Evolutionary conservation across 768 basidiomycete genomes (phyloP).

Genomic region (Leccinellum albellum): DNA sequence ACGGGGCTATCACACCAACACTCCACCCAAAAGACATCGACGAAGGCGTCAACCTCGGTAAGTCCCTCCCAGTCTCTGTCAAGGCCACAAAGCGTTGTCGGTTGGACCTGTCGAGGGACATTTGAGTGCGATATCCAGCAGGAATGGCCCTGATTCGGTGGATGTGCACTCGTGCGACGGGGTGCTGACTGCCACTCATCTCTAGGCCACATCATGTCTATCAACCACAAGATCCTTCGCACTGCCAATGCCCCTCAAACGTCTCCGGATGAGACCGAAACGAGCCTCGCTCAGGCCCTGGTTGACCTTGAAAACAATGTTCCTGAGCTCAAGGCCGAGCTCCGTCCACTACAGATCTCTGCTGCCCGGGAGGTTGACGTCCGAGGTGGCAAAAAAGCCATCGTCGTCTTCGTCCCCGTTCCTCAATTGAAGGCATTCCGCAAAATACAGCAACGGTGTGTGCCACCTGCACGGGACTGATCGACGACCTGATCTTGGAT

Average conservation of each 20-base stretch:
- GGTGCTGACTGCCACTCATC: conserved; percentile 40
- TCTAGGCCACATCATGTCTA: conserved; percentile 52
- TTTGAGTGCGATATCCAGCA: conserved; percentile 12
- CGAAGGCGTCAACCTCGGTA: conserved; percentile 67
- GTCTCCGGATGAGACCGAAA: conserved; percentile 88
- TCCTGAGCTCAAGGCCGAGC: conserved; percentile 95
- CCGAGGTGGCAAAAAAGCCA: conserved; percentile 98
- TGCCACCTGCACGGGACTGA: background rate
- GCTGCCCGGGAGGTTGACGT: conserved; percentile 99
- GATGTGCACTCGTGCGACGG: conserved; percentile 43
- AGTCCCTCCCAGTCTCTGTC: conserved; percentile 43
- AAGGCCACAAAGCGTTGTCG: conserved; percentile 2
- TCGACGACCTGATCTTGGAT: conserved; percentile 7
- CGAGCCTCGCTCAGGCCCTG: conserved; percentile 88
- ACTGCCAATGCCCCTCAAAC: conserved; percentile 93
- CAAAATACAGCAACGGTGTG: conserved; percentile 91
- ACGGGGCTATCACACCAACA: conserved; percentile 2
- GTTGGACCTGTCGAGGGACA: conserved; percentile 21
- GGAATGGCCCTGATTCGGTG: conserved; percentile 43
- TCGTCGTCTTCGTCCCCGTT: conserved; percentile 96
- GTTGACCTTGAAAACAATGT: conserved; percentile 98
- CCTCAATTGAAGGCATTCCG: conserved; percentile 98
- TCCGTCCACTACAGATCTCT: conserved; percentile 93
- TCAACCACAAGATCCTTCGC: conserved; percentile 86
- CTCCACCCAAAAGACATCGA: conserved; percentile 35